Conservation (phyloP, 495 filamentous ascomycete genomes). For the Xylaria bambusicola region DNA sequence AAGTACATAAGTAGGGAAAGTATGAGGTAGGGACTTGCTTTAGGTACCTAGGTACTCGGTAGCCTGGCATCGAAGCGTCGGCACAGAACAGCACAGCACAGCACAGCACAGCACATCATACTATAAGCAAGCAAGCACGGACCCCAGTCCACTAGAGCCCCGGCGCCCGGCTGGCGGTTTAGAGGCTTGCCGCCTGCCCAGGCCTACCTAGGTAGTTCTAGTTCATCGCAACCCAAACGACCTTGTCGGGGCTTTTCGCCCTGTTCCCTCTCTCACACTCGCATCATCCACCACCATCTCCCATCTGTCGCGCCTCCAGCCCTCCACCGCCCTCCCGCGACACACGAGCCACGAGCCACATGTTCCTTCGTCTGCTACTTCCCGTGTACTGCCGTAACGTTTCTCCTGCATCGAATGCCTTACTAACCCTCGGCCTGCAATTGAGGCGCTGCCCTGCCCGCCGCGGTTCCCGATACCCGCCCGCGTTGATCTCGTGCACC, state of each 20-base stretch:
- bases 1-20: too few species aligned
- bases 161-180: background rate
- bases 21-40: too few species aligned
- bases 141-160: too few species aligned
- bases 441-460: background rate
- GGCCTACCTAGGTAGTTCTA: background rate
- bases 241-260: constrained; percentile 15
- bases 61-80: too few species aligned
- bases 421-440: background rate
- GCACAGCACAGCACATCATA: too few species aligned
- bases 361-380: constrained; percentile 10
- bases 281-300: too few species aligned
- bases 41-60: too few species aligned
- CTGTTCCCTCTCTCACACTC: constrained; percentile 13
- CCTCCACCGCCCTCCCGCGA: constrained; percentile 15
- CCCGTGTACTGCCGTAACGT: constrained; percentile 5
- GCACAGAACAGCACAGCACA: background rate
- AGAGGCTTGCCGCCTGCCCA: background rate
- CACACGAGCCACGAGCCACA: constrained; percentile 19
- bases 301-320: constrained; percentile 21
- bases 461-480: background rate
- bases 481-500: constrained; percentile 3
- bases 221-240: constrained; percentile 14
- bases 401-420: constrained; percentile 9
- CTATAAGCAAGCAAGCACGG: too few species aligned